Evolutionary conservation across 345 rosid species (phyloP).

Genomic region (Nasturtium officinale): DNA sequence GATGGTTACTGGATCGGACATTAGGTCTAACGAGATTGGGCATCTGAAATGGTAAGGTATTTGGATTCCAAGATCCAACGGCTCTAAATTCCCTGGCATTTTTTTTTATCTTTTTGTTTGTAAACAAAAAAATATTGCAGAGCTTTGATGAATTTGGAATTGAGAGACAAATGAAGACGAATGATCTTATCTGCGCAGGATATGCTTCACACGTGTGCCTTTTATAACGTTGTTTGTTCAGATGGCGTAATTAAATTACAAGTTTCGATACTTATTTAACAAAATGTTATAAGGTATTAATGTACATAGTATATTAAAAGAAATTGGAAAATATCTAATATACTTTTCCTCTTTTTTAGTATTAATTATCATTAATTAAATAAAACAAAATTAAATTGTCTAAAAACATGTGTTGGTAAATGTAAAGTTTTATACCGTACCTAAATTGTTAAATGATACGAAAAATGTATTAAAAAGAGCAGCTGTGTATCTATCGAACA

Average conservation of each 20-base stretch:
- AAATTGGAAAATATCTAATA: not conserved
- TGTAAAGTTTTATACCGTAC: not conserved
- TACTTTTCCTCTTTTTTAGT: not conserved
- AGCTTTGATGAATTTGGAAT: slow-evolving; percentile 11
- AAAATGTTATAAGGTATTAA: no score
- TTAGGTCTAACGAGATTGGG: slow-evolving; percentile 92
- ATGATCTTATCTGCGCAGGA: slow-evolving; percentile 52
- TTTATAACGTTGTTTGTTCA: slow-evolving; percentile 49
- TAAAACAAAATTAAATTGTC: not conserved
- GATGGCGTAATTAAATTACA: not conserved
- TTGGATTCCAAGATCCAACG: slow-evolving; percentile 75
- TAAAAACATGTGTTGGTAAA: not conserved
- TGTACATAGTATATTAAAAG: not conserved
- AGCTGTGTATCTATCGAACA: not conserved
- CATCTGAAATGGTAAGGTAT: slow-evolving; percentile 94
- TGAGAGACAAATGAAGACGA: slow-evolving; percentile 31
- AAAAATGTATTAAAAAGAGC: not conserved
- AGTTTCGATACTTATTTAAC: no score
- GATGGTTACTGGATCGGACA: slow-evolving; percentile 95
- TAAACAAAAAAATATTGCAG: not conserved
- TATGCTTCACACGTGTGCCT: slow-evolving; percentile 73
- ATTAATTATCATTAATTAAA: not conserved
- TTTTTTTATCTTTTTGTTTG: not conserved
- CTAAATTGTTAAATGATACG: not conserved
- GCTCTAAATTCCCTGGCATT: slow-evolving; percentile 76